Base-by-base conservation (phyloP, 2,329 filamentous ascomycete species). In the Diplodia corticola region DNA sequence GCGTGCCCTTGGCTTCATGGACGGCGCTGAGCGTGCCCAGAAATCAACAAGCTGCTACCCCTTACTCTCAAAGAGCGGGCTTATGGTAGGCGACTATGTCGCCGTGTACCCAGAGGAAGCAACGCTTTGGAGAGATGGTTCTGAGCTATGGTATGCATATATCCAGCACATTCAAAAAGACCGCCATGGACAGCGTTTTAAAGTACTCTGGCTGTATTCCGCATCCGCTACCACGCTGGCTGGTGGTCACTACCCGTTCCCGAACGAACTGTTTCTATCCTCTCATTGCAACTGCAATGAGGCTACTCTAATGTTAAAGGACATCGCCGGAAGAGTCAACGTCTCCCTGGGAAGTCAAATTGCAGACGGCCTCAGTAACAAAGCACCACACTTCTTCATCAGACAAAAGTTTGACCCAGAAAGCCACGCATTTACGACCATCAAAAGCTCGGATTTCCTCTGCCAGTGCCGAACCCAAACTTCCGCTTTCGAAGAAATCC, bases 201-300 rank as follows among this genome's bases (percentile, higher is more conserved):
- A 66, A 64, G 85, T 93, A 0, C 82, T 90, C 1, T 95, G 91
- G 91, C 80, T 95, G 0, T 94, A 93, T 70, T 82, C 85, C 2
- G 85, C 91, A 0, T 80, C 82, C 0, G 89, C 95, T 64, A 95
- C 92, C 0, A 85, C 89, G 0, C 91, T 92, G 50, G 85, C 83
- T 0, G 78, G 84, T 5, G 88, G 89, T 77, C 83, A 82, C 10
- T 96, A 94, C 70, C 89, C 89, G 0, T 88, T 86, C 75, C 68
- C 78, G 0, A 91, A 93, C 61, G 91, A 96, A 75, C 76, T 95
- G 0, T 95, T 95, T 68, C 77, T 94, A 0, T 91, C 88, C 0
- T 86, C 92, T 60, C 87, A 93, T 67, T 94, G 92, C 77, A 90
- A 88, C 1, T 95, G 91, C 68, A 74, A 79, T 0, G 80, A 85